phyloP scores from a whole-genome alignment of 2,329 filamentous ascomycete species.

The Dissoconium aciculare region DNA sequence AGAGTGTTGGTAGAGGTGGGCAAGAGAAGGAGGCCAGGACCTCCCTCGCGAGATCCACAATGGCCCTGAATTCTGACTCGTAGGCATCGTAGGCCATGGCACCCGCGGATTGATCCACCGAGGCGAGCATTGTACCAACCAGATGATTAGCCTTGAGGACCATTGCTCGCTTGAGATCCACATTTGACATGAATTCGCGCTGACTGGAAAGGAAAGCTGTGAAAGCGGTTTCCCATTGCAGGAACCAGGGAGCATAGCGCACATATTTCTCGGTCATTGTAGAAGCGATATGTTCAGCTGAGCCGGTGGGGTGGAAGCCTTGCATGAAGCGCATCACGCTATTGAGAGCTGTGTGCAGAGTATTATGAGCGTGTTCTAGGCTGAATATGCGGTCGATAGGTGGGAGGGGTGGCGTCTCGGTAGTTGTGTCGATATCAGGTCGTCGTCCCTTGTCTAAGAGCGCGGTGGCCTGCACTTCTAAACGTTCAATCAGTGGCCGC shows the following conservation, averaged over 20 bases:
- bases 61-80: conserved; percentile 21
- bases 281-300: conserved; percentile 18
- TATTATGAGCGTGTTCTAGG: conserved; percentile 21
- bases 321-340: conserved; percentile 23
- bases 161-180: conserved; percentile 22
- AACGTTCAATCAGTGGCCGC: conserved; percentile 19
- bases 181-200: conserved; percentile 16
- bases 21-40: conserved; percentile 21
- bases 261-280: conserved; percentile 20
- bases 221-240: conserved; percentile 19
- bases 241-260: conserved; percentile 20
- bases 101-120: conserved; percentile 20
- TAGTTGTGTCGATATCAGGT: conserved; percentile 16
- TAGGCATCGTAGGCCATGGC: conserved; percentile 20
- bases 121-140: conserved; percentile 21
- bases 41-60: conserved; percentile 21
- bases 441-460: conserved; percentile 19
- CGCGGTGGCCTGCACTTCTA: conserved; percentile 22
- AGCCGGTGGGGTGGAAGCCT: conserved; percentile 17
- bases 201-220: conserved; percentile 16
- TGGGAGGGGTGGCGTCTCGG: conserved; percentile 16
- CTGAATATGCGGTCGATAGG: conserved; percentile 18
- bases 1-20: conserved; percentile 19
- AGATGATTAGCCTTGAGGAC: conserved; percentile 24
- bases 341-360: conserved; percentile 20